Evolutionary conservation across 2,329 filamentous ascomycete species (phyloP), one percentile per base, ranked within the genome.

Genomic region (Penicillium occitanis): DNA sequence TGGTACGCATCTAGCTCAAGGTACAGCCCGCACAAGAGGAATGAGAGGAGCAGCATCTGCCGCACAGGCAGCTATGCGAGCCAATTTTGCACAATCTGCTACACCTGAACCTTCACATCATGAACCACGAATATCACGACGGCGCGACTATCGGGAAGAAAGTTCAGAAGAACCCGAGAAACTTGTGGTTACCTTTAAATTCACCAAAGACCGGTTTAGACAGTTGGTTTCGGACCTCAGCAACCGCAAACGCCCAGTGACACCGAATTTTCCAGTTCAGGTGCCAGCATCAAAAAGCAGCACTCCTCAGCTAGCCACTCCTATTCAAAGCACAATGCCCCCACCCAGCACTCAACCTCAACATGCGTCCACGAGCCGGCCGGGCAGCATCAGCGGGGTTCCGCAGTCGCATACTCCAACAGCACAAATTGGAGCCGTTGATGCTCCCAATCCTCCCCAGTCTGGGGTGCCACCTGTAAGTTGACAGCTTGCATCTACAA

Each of bases 21-120:
- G 92, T 55, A 97, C 93, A 1, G 90, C 93, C 44, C 87, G 94
- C 69, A 97, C 93, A 8, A 87, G 94, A 75, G 90, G 90, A 59
- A 93, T 97, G 87, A 89, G 94, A 65, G 93, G 92, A 63, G 94
- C 94, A 17, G 94, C 94, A 17, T 90, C 89, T 30, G 91, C 90
- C 51, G 94, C 94, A 4, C 91, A 94, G 75, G 91, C 92, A 69
- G 90, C 93, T 65, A 94, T 98, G 87, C 82, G 86, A 69, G 90
- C 91, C 69, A 80, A 85, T 64, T 76, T 92, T 60, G 88, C 89
- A 60, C 89, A 95, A 68, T 97, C 94, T 37, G 91, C 93, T 75
- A 98, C 95, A 0, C 95, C 95, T 2, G 95, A 98, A 76, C 85
- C 83, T 53, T 79, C 83, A 64, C 62, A 64, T 37, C 88, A 88